These are phyloP conservation scores for Isatis tinctoria DNA, from an alignment of 345 rosid species.

Conservation along the genomic window DNA sequence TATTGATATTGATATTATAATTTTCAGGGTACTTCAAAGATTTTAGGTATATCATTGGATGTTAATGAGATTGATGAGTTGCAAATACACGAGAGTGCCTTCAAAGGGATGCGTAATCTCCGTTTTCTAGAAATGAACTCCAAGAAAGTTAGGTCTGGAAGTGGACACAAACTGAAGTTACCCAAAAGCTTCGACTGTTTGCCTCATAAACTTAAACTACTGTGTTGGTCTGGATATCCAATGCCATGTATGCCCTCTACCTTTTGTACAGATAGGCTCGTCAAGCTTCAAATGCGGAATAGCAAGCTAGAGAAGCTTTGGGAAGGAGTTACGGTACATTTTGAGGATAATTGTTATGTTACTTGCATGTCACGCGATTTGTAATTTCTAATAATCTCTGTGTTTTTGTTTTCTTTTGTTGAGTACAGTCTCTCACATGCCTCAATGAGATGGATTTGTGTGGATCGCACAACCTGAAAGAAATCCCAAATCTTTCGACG, in stretches of 20 bases:
- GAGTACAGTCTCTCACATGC: neutral
- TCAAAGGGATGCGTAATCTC: slow-evolving; percentile 23
- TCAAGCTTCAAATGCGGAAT: neutral
- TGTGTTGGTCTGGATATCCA: slow-evolving; percentile 11
- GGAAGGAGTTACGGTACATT: neutral
- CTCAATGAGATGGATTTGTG: neutral
- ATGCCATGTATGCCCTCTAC: slow-evolving; percentile 10
- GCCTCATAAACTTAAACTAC: neutral
- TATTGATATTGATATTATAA: neutral
- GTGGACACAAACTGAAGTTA: neutral
- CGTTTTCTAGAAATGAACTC: neutral
- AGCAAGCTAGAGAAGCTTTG: neutral
- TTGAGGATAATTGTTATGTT: too few relatives aligned
- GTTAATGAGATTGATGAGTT: neutral
- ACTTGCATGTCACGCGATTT: neutral
- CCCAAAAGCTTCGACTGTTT: neutral
- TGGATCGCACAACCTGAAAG: neutral
- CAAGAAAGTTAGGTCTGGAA: neutral
- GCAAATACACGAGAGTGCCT: neutral
- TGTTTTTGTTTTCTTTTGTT: neutral
- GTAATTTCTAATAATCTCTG: neutral
- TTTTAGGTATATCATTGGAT: slow-evolving; percentile 19
- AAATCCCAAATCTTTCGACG: neutral
- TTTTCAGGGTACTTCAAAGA: slow-evolving; percentile 19
- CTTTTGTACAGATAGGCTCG: neutral